Conservation (phyloP, 2,329 filamentous ascomycete genomes). For the Nakataea oryzae region DNA sequence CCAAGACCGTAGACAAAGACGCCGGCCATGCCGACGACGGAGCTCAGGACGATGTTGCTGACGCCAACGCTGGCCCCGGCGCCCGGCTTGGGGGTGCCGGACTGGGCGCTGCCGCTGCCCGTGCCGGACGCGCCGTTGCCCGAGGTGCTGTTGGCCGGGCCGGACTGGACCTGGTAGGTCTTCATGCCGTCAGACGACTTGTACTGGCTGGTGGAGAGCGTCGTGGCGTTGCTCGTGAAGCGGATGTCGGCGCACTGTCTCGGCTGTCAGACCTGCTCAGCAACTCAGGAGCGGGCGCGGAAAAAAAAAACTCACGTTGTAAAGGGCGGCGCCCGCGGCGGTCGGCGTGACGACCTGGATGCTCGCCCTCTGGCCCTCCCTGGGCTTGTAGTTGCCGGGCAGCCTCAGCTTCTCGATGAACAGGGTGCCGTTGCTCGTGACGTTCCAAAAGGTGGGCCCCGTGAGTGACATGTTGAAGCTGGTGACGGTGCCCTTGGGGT, state of each 20-base stretch:
- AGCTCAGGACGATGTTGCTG: conserved; percentile 18
- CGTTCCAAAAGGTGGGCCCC: conserved; percentile 42
- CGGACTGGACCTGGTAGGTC: conserved; percentile 18
- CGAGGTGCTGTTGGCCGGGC: conserved; percentile 12
- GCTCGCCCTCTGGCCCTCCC: conserved; percentile 52
- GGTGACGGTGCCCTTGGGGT: conserved; percentile 28
- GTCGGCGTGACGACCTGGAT: conserved; percentile 61
- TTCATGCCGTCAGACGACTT: conserved; percentile 46
- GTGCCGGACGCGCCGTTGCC: conserved; percentile 3
- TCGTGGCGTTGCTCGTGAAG: conserved; percentile 42
- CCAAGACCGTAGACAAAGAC: conserved; percentile 21
- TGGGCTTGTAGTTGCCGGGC: conserved; percentile 36
- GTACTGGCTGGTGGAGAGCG: conserved; percentile 39
- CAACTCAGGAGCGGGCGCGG: not conserved
- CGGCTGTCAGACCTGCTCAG: conserved; percentile 21
- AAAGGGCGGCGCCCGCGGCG: conserved; percentile 48
- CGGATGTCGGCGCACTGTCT: conserved; percentile 57
- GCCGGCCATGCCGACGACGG: conserved; percentile 25
- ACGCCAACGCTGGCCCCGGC: conserved; percentile 12
- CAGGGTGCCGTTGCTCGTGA: conserved; percentile 50
- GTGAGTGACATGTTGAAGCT: conserved; percentile 63
- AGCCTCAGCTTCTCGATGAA: conserved; percentile 52
- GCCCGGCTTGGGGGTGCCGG: conserved; percentile 5
- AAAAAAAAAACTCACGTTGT: conserved; percentile 39
- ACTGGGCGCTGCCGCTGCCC: conserved; percentile 1